A percentile compares a stretch with the other conserved stretches of the same genome.
These are phyloP conservation scores for Fonsecaea nubica DNA, from an alignment of 2,329 filamentous ascomycete species.

Conservation along the genomic window DNA sequence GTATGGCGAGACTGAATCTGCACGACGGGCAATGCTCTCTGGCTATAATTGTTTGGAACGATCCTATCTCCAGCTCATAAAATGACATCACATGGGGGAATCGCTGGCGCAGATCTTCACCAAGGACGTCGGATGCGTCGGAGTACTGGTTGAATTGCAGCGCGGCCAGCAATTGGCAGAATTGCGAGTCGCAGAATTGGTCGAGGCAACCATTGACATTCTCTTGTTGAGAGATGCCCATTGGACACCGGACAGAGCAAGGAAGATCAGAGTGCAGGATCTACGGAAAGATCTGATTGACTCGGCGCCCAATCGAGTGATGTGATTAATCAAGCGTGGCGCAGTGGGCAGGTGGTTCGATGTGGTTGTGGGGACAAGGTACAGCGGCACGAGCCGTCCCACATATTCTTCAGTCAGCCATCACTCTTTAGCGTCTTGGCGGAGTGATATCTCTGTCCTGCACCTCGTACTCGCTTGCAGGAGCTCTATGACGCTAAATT, in stretches of 20 bases:
- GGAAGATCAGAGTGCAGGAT: neutral
- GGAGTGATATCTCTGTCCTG: no score
- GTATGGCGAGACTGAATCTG: neutral
- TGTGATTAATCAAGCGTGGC: no score
- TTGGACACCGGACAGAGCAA: neutral
- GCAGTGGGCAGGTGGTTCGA: no score
- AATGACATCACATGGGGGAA: neutral
- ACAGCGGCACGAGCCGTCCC: no score
- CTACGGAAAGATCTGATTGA: neutral
- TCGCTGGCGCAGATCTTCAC: neutral
- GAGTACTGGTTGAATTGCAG: neutral
- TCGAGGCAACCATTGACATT: neutral
- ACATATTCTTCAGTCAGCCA: no score
- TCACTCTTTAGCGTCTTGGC: no score
- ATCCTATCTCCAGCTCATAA: neutral
- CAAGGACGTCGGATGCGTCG: neutral
- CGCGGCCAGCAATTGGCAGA: neutral
- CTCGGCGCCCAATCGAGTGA: no score
- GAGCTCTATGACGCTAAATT: no score
- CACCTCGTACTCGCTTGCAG: no score
- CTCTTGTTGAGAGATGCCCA: neutral
- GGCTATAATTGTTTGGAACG: neutral
- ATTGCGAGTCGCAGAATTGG: neutral
- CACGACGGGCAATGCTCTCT: neutral
- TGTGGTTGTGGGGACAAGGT: no score